These are phyloP conservation scores for Silene coronaria DNA, from an alignment of 179 eudicot genomes.

Conservation along the genomic window DNA sequence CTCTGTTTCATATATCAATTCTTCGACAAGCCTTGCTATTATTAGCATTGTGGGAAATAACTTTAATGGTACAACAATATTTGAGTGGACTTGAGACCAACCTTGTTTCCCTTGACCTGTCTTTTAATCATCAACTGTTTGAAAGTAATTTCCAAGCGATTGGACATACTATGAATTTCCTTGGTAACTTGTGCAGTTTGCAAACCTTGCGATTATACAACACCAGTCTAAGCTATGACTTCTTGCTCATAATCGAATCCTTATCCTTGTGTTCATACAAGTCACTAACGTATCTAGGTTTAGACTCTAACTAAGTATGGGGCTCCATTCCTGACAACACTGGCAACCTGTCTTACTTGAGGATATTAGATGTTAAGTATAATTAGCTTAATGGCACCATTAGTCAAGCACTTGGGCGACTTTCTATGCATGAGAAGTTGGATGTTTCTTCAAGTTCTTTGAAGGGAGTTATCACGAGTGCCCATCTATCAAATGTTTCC, in stretches of 20 bases:
- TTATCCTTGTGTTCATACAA: neutral
- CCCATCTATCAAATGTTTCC: conserved; percentile 19
- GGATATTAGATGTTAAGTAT: neutral
- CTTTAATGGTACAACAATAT: conserved; percentile 7
- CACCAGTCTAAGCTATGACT: neutral
- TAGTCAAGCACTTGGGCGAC: neutral
- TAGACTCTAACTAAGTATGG: neutral
- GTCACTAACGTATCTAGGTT: neutral
- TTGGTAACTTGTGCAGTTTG: conserved; percentile 13
- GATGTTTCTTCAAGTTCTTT: neutral
- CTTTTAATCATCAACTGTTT: neutral
- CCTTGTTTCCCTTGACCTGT: conserved; percentile 14
- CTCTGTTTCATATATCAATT: conserved; percentile 10
- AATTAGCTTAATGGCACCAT: conserved; percentile 17
- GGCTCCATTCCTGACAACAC: neutral
- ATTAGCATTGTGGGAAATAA: neutral
- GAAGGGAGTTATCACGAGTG: neutral
- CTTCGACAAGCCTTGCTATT: neutral
- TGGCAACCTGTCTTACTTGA: neutral
- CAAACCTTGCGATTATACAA: neutral
- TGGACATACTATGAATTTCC: neutral
- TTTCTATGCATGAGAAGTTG: neutral
- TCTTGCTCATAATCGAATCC: conserved; percentile 11
- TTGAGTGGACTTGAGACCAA: conserved; percentile 10
- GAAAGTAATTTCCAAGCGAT: neutral